Conservation (phyloP, 2,329 filamentous ascomycete species). For the Dichotomopilus funicola region DNA sequence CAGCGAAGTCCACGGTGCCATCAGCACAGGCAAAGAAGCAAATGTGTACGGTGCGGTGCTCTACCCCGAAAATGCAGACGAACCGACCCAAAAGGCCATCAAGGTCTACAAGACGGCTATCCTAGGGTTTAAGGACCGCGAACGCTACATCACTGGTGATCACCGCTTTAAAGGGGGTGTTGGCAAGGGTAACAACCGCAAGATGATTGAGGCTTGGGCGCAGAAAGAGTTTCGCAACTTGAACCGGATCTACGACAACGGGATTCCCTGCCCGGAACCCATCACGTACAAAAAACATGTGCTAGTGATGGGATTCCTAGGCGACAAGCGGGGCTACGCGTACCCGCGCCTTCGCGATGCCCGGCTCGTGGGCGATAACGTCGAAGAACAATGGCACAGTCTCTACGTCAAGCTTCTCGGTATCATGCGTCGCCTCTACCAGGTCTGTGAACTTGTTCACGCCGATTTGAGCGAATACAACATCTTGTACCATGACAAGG, state of each 20-base stretch:
- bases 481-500: conserved; percentile 75
- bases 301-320: conserved; percentile 88
- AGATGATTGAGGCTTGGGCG: conserved; percentile 98
- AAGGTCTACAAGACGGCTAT: conserved; percentile 99
- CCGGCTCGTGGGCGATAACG: conserved; percentile 61
- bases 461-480: conserved; percentile 99
- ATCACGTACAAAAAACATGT: conserved; percentile 89
- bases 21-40: conserved; percentile 95
- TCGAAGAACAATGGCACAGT: conserved; percentile 64
- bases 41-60: conserved; percentile 92
- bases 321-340: conserved; percentile 77
- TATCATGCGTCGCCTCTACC: conserved; percentile 90
- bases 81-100: conserved; percentile 71
- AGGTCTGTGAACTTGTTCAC: conserved; percentile 85
- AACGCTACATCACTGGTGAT: conserved; percentile 92
- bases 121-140: conserved; percentile 93
- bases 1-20: conserved; percentile 86
- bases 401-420: conserved; percentile 79
- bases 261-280: conserved; percentile 86
- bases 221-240: conserved; percentile 98
- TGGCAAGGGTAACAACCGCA: conserved; percentile 88
- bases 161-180: conserved; percentile 85
- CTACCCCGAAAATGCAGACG: conserved; percentile 46
- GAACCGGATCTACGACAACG: conserved; percentile 72
- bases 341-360: conserved; percentile 86